Evolutionary conservation across 495 filamentous ascomycete genomes (phyloP).

Genomic region (Hypoxylon rickii): DNA sequence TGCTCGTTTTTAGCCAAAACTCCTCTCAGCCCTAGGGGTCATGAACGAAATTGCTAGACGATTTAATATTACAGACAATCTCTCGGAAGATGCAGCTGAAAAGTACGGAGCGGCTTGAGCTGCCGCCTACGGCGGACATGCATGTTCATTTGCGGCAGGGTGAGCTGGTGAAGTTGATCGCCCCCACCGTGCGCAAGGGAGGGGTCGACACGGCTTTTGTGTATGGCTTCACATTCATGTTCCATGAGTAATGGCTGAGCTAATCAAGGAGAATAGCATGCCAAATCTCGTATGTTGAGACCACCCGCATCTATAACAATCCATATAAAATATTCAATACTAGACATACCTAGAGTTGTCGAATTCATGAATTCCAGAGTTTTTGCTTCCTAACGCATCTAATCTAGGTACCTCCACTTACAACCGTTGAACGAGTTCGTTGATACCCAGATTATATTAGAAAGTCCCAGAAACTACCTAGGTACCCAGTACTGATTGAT

Average conservation of each 20-base stretch:
- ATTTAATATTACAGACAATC: too few relatives aligned
- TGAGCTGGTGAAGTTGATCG: conserved; percentile 80
- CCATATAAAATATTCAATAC: background rate
- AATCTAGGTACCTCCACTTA: conserved; percentile 23
- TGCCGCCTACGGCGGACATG: conserved; percentile 70
- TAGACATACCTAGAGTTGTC: background rate
- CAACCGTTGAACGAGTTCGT: conserved; percentile 22
- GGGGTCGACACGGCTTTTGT: conserved; percentile 79
- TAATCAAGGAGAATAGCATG: conserved; percentile 24
- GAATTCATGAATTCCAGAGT: too few relatives aligned
- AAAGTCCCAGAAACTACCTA: conserved; percentile 57
- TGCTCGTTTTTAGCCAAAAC: too few relatives aligned
- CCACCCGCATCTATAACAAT: conserved; percentile 15
- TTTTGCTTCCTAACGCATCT: background rate
- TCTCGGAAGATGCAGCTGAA: conserved; percentile 45
- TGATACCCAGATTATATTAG: background rate
- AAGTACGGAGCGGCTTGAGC: conserved; percentile 53
- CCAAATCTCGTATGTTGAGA: conserved; percentile 56
- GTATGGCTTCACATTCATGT: conserved; percentile 10
- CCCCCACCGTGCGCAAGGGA: conserved; percentile 71
- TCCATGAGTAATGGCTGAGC: conserved; percentile 2
- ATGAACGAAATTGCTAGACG: too few relatives aligned
- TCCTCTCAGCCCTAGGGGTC: too few relatives aligned
- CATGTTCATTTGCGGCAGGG: conserved; percentile 76
- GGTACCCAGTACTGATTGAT: too few relatives aligned